Percentiles rank a stretch among this genome's conserved stretches.
phyloP scores from a whole-genome alignment of 768 basidiomycete genomes.

The Hericium coralloides region DNA sequence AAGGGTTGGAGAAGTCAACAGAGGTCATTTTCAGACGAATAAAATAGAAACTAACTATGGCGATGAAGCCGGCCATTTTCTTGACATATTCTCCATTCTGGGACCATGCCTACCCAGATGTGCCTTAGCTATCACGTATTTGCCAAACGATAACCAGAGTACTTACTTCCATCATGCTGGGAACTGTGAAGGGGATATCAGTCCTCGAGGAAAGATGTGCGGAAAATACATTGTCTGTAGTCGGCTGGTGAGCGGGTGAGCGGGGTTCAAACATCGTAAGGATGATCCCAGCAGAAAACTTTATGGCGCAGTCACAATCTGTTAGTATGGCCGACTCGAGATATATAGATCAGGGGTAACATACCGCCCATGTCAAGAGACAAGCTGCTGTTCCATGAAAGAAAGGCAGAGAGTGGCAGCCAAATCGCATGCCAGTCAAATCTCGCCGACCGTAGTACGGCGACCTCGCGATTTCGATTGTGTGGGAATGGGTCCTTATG shows the following conservation, averaged over 20 bases:
- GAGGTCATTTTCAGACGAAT: too few species aligned
- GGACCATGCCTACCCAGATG: not conserved
- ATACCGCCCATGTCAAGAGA: not conserved
- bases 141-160: not conserved
- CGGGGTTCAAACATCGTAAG: not conserved
- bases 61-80: not conserved
- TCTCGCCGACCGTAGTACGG: not conserved
- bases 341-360: not conserved
- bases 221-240: conserved; percentile 6
- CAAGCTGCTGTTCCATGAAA: not conserved
- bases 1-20: not conserved
- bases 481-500: not conserved
- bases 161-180: not conserved
- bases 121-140: not conserved
- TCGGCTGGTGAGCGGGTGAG: not conserved
- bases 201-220: conserved; percentile 15
- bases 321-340: too few species aligned
- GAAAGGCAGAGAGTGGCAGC: not conserved
- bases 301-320: too few species aligned
- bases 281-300: not conserved
- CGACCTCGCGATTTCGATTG: not conserved
- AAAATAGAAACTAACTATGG: not conserved
- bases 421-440: not conserved
- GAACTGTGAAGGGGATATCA: conserved; percentile 13
- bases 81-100: not conserved